A percentile compares a stretch with the other conserved stretches of the same genome.
Evolutionary conservation across 1,284 basidiomycete genomes (phyloP).

Genomic region (Chalciporus sp.): DNA sequence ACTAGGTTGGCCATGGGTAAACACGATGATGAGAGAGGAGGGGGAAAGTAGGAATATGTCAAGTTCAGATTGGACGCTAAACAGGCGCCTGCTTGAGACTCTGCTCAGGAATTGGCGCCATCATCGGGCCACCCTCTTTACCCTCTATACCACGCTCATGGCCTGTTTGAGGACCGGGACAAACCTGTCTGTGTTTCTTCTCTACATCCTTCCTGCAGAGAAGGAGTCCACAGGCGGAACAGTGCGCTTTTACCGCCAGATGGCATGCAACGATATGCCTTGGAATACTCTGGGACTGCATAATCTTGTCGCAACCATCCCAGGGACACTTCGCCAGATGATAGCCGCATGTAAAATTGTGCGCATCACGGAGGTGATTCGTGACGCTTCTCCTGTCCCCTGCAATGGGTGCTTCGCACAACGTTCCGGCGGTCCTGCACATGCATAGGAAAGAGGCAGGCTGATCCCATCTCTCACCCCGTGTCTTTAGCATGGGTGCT

Average conservation of each 20-base stretch:
- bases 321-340: conserved; percentile 18
- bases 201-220: conserved; percentile 29
- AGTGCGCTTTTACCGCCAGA: conserved; percentile 25
- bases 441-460: conserved; percentile 18
- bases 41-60: too few species aligned
- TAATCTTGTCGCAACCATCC: conserved; percentile 14
- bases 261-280: conserved; percentile 29
- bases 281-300: conserved; percentile 33
- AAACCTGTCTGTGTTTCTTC: conserved; percentile 25
- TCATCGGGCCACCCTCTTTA: too few species aligned
- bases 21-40: too few species aligned
- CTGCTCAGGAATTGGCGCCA: conserved; percentile 13
- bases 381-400: conserved; percentile 26
- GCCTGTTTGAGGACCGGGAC: conserved; percentile 5
- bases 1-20: too few species aligned
- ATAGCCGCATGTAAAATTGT: conserved; percentile 26
- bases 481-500: conserved; percentile 15
- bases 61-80: too few species aligned
- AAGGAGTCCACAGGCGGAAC: conserved; percentile 17
- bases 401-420: conserved; percentile 19
- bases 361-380: conserved; percentile 24
- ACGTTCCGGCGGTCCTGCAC: conserved; percentile 17
- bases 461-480: conserved; percentile 12
- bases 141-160: not conserved
- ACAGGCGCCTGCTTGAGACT: not conserved